These are phyloP conservation scores for Scutellaria galericulata DNA, from an alignment of 257 asterid genomes.

Conservation along the genomic window DNA sequence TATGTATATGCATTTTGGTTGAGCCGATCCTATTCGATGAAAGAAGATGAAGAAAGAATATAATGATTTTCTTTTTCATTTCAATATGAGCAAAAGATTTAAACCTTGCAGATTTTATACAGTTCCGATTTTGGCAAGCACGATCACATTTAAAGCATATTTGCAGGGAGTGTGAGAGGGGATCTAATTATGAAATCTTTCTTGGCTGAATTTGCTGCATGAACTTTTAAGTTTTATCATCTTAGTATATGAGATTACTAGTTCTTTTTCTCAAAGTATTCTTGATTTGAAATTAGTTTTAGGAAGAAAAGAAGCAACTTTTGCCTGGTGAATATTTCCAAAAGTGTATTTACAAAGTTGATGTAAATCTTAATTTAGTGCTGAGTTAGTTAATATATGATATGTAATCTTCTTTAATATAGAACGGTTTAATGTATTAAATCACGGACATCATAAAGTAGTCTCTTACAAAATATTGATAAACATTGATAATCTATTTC, in stretches of 20 bases:
- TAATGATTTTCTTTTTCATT: not conserved
- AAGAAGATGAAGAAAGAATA: too few species aligned
- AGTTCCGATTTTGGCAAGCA: not conserved
- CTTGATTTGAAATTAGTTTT: not conserved
- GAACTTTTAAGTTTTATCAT: not conserved
- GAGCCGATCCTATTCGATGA: not conserved
- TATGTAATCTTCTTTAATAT: not conserved
- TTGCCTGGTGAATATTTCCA: not conserved
- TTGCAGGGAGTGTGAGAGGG: not conserved
- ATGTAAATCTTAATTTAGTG: not conserved
- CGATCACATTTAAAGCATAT: not conserved
- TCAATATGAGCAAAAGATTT: not conserved
- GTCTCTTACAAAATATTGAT: too few species aligned
- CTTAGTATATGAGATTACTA: too few species aligned
- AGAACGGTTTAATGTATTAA: not conserved
- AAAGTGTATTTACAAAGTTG: not conserved
- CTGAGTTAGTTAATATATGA: too few species aligned
- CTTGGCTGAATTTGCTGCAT: not conserved
- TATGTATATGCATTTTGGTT: not conserved
- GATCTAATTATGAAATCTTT: not conserved
- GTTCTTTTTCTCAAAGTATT: conserved; percentile 17
- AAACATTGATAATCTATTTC: not conserved
- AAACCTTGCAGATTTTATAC: too few species aligned
- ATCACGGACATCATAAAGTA: not conserved
- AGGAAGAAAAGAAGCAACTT: not conserved